phyloP scores from a whole-genome alignment of 2,329 filamentous ascomycete genomes.

The Aspergillus flavus region DNA sequence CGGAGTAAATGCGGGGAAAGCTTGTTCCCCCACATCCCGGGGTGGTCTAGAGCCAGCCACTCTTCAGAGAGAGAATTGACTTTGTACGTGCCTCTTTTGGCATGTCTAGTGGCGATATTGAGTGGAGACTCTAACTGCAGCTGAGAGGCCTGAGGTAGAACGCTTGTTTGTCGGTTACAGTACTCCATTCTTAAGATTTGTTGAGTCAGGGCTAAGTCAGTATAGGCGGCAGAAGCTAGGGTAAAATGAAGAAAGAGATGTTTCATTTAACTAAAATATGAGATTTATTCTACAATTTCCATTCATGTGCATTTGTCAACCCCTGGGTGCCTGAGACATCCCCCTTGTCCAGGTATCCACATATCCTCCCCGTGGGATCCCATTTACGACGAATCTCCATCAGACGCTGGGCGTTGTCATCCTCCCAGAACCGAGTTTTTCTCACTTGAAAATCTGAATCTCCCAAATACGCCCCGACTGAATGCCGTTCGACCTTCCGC shows the following conservation, averaged over 20 bases:
- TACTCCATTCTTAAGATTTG: neutral
- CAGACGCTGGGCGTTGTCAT: constrained; percentile 44
- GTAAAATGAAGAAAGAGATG: neutral
- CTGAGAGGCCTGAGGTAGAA: neutral
- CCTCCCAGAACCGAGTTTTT: constrained; percentile 52
- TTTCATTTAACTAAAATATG: neutral
- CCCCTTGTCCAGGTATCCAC: constrained; percentile 40
- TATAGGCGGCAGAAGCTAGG: neutral
- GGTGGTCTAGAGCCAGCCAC: too few relatives aligned
- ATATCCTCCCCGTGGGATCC: constrained; percentile 31
- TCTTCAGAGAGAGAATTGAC: too few relatives aligned
- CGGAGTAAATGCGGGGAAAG: neutral
- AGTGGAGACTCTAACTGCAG: too few relatives aligned
- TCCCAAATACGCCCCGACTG: constrained; percentile 57
- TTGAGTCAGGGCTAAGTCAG: neutral
- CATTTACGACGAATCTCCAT: constrained; percentile 40
- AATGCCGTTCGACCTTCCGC: constrained; percentile 41
- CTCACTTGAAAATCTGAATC: constrained; percentile 57
- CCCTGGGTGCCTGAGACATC: neutral
- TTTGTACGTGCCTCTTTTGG: too few relatives aligned
- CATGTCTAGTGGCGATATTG: too few relatives aligned
- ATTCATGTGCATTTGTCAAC: neutral
- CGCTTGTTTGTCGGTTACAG: neutral
- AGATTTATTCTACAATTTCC: neutral
- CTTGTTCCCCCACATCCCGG: neutral